Evolutionary conservation across 257 asterid species (phyloP).

Genomic region (Solanum corneliomulleri): DNA sequence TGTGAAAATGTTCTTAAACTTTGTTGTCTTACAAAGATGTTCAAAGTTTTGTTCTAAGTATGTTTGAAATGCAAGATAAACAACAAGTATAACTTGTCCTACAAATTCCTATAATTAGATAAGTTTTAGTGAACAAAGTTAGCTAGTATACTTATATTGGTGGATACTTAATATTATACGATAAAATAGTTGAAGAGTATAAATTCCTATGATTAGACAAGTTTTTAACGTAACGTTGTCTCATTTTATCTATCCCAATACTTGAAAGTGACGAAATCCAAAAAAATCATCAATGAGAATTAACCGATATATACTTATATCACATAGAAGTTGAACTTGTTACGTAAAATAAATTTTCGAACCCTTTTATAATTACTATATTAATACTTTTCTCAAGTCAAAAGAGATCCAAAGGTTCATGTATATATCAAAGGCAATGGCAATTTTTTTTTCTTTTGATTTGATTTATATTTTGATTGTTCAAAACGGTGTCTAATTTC

Average conservation of each 20-base stretch:
- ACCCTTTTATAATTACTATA: neutral
- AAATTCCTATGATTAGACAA: neutral
- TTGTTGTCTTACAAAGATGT: too few species aligned
- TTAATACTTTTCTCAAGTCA: neutral
- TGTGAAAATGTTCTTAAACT: too few species aligned
- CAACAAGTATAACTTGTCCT: too few species aligned
- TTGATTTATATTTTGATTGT: neutral
- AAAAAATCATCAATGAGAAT: neutral
- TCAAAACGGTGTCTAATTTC: neutral
- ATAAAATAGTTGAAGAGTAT: neutral
- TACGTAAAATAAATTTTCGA: neutral
- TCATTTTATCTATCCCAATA: too few species aligned
- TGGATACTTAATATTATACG: neutral
- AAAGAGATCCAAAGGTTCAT: neutral
- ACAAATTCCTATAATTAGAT: too few species aligned
- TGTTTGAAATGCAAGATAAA: too few species aligned
- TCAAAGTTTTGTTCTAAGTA: too few species aligned
- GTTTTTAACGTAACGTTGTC: neutral
- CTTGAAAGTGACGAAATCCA: neutral
- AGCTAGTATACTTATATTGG: neutral
- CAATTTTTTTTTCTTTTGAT: neutral
- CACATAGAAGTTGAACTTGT: neutral
- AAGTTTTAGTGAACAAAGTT: too few species aligned
- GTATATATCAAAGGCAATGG: neutral
- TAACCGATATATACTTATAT: neutral